Base-by-base conservation (phyloP, 148 eudicot species). In the Salicornia ramosissima region DNA sequence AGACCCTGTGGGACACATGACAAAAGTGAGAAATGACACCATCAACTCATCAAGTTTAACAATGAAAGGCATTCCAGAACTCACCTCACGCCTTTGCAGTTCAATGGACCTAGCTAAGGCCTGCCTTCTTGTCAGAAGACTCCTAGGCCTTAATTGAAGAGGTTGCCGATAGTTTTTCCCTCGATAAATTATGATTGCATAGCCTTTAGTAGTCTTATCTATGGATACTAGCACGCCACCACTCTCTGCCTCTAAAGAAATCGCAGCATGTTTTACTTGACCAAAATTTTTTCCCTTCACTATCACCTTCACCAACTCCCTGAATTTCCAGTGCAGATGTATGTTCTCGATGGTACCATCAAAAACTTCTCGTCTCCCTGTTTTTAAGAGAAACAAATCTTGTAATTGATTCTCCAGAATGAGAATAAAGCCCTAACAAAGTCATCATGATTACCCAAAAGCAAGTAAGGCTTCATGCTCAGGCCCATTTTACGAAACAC, bases 21-120 rank as follows among this genome's bases (percentile, higher is more conserved):
- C 21, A 68, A 21, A 51, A 47, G 1, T 42, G 68, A 63, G 63
- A 58, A 5, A 29, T 1, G 15, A 24, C n/a, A 26, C 26, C 25
- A 50, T 50, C 31, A 49, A 45, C 33, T 50, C 31, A 49, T 55
- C 33, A 24, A 46, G 16, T 50, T 28, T 10, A 24, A 62, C 9
- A 64, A 42, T 62, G 63, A 30, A 5, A 76, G 29, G 52, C 21
- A 4, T 36, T 36, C 58, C 0, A 68, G 65, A 40, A 9, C 19
- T 75, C 76, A 89, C 97, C 97, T 92, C 96, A 13, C 93, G 89
- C 53, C 97, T 80, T 81, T 92, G 97, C 71, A 91, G 87, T 76
- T 95, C 99, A 60, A 95, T 82, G 62, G 96, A 89, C 26, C 91
- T 88, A 68, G 99, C 93, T 74, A 89, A 88, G 54, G 99, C 99